phyloP scores from a whole-genome alignment of 768 basidiomycete species.

The Postia placenta region DNA sequence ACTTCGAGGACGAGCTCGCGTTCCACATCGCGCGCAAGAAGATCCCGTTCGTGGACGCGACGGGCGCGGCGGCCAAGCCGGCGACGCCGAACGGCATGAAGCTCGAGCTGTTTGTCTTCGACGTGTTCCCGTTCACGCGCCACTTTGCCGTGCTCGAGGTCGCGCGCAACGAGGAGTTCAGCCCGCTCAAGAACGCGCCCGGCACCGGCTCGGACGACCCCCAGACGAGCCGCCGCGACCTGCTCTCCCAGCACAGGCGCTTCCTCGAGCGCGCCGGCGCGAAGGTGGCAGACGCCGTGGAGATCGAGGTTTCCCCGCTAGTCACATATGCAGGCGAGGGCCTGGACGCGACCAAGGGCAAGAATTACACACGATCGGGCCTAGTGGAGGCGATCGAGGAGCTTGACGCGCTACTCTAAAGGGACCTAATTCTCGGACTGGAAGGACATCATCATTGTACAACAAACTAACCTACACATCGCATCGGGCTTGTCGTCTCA shows the following conservation, averaged over 20 bases:
- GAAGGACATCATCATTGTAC: slow-evolving; percentile 6
- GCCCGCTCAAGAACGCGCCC: slow-evolving; percentile 95
- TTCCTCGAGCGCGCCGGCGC: slow-evolving; percentile 83
- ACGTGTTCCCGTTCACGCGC: slow-evolving; percentile 92
- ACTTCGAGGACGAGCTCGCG: slow-evolving; percentile 83
- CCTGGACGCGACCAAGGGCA: slow-evolving; percentile 70
- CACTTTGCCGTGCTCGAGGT: slow-evolving; percentile 87
- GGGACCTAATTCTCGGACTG: slow-evolving; percentile 6
- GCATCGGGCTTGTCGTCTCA: neutral
- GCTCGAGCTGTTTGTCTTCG: slow-evolving; percentile 97
- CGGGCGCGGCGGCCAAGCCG: slow-evolving; percentile 72
- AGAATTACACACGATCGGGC: slow-evolving; percentile 72
- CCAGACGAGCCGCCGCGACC: slow-evolving; percentile 82
- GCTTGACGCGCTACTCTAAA: slow-evolving; percentile 60
- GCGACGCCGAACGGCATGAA: slow-evolving; percentile 97
- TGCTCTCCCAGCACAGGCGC: slow-evolving; percentile 80
- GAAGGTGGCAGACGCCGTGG: slow-evolving; percentile 59
- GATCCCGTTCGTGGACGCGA: slow-evolving; percentile 75
- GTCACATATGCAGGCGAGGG: slow-evolving; percentile 94
- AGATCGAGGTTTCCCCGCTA: slow-evolving; percentile 87
- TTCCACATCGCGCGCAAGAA: slow-evolving; percentile 99
- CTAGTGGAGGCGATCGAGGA: slow-evolving; percentile 60
- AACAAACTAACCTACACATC: neutral
- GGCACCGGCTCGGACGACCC: slow-evolving; percentile 88
- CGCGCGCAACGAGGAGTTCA: slow-evolving; percentile 84